Evolutionary conservation across 441 rosid genomes (phyloP), one percentile per base, ranked within the genome.

Genomic region (Kokia cookei): DNA sequence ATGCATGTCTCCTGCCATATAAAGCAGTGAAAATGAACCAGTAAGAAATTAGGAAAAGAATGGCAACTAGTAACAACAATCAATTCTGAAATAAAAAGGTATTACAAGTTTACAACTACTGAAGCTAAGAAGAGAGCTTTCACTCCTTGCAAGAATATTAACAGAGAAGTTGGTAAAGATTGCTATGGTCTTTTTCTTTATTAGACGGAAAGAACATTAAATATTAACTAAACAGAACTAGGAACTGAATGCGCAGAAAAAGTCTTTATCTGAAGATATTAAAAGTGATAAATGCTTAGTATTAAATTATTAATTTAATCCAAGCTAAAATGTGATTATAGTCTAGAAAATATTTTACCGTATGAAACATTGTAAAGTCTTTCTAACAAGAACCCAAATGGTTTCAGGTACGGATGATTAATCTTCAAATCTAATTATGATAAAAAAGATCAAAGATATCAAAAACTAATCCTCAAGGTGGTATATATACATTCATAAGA

Each of bases 1-100:
- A 82, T 75, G 88, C 78, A 71, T 76, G 83, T 81, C 84, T 89
- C 86, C 99, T 95, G 91, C 76, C 78, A 86, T 70, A 79, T 71
- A 48, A 76, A 69, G 53, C 40, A 50, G 50, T 53, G 54, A 72
- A 42, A 50, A 51, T 47, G 10, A 19, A 17, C 3, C 42, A 53
- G 63, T 35, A 35, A 64, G 48, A 40, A 32, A 71, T 26, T 9
- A 37, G 64, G 48, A 40, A 60, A 45, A 70, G 2, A 19, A 14
- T 70, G 29, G 48, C 22, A 70, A 35, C 27, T 12, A 40, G 50
- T 12, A 58, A 59, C 26, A 22, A 26, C 37, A 32, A 14, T 73
- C 15, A 29, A 48, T 59, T 43, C 58, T 43, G 45, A 72, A 26
- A 14, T 17, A 24, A 61, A 26, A 27, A 58, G 40, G 8, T 48